Conservation (phyloP, 768 basidiomycete genomes). For the Dentipellis sp. region DNA sequence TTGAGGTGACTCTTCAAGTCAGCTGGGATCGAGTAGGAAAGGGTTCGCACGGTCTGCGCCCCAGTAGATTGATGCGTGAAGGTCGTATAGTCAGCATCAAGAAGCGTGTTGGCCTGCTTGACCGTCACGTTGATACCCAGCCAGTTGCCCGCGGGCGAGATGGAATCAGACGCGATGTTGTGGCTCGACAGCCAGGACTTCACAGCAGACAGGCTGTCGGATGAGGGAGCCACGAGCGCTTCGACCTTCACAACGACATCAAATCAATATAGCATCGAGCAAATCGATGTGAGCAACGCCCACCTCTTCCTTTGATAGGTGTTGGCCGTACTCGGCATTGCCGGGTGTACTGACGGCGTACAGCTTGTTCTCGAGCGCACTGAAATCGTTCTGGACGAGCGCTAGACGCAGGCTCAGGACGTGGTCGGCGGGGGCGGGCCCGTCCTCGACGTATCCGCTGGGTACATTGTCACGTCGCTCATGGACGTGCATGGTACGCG, state of each 20-base stretch:
- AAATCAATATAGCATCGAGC: neutral
- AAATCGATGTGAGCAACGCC: neutral
- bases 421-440: conserved; percentile 6
- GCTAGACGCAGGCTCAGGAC: conserved; percentile 10
- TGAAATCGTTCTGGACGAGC: conserved; percentile 8
- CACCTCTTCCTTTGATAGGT: neutral
- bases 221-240: conserved; percentile 10
- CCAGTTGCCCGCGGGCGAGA: conserved; percentile 16
- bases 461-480: neutral
- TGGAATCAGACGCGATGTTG: conserved; percentile 3
- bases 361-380: conserved; percentile 8
- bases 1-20: conserved; percentile 10
- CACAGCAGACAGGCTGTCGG: conserved; percentile 7
- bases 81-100: conserved; percentile 9
- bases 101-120: conserved; percentile 9
- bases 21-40: conserved; percentile 14
- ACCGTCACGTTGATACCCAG: conserved; percentile 10
- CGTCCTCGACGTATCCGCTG: neutral
- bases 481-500: neutral
- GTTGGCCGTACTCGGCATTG: neutral
- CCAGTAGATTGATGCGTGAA: conserved; percentile 13
- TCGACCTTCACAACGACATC: conserved; percentile 7
- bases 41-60: conserved; percentile 10
- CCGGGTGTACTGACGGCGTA: conserved; percentile 4
- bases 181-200: conserved; percentile 9